These are phyloP conservation scores for Rhodotorula taiwanensis DNA, from an alignment of 768 basidiomycete genomes.

Conservation along the genomic window DNA sequence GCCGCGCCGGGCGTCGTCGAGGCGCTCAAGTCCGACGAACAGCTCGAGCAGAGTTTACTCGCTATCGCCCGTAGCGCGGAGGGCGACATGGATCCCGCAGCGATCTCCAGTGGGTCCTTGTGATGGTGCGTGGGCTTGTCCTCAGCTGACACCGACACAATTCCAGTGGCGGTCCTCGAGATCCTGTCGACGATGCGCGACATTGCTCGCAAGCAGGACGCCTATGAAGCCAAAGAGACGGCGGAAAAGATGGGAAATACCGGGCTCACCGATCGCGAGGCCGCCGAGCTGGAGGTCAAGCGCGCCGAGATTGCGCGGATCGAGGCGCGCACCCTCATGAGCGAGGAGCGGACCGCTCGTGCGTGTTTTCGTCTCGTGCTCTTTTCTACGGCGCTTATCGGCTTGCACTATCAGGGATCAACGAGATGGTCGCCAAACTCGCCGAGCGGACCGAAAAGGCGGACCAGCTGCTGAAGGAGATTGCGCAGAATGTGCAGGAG, in stretches of 20 bases:
- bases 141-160: too few relatives aligned
- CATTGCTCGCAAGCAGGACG: conserved; percentile 8
- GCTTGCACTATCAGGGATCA: neutral
- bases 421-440: conserved; percentile 18
- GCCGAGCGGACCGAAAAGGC: conserved; percentile 4
- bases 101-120: conserved; percentile 1
- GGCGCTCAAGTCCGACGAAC: neutral
- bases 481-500: conserved; percentile 12
- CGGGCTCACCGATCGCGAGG: conserved; percentile 6
- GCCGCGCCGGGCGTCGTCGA: neutral
- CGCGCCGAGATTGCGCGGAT: conserved; percentile 16
- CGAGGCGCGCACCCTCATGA: conserved; percentile 6
- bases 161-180: conserved; percentile 29
- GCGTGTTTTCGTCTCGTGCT: neutral
- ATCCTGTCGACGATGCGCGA: conserved; percentile 22
- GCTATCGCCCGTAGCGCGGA: conserved; percentile 3
- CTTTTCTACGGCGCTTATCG: too few relatives aligned
- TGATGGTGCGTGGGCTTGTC: rapidly evolving
- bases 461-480: conserved; percentile 6
- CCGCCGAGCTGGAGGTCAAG: conserved; percentile 24
- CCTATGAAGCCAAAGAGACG: neutral
- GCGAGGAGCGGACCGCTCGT: conserved; percentile 13
- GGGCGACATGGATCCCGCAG: neutral
- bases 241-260: neutral
- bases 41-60: neutral